Evolutionary conservation across 768 basidiomycete species (phyloP), one percentile per base, ranked within the genome.

Genomic region (Suillus brevipes): DNA sequence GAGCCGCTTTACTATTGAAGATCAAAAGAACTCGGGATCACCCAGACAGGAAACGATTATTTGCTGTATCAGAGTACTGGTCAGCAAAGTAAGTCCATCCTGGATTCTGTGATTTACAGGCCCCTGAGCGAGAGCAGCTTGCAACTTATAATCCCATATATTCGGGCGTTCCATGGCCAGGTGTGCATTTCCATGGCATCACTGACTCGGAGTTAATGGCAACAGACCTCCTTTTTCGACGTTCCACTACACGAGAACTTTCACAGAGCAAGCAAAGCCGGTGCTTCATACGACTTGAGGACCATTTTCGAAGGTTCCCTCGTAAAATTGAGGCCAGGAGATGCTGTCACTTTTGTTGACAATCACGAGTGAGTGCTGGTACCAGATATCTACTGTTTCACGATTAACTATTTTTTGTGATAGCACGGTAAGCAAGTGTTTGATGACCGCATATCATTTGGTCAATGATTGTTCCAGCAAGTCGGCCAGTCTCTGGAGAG

Each of bases 311-410:
- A 89, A 60, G 81, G 84, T 55, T 90, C 91, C 1, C 75, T 98
- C 13, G 82, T 93, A 20, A 81, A 89, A 63, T 71, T 78, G 4
- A 84, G 86, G 65, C 94, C 95, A 3, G 79, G 83, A 34, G 92
- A 95, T 72, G 91, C 95, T 5, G 92, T 97, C 6, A 94, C 92
- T 0, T 94, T 94, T 71, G 92, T 94, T 8, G 92, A 95, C 70
- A 95, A 94, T 74, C 92, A 95, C 68, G 93, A 95, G 92, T 93
- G 67, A 77, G 89, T 78, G 12, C 43, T 60, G 2, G 13, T 1
- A 38, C 18, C 34, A 31, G 7, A 62, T 43, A 43, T 62, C 13
- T 63, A 12, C 20, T 50, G 8, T 40, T 43, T n/a, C 7, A 40
- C 25, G 23, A 18, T 13, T 40, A 4, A 2, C 50, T 47, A 13